Base-by-base conservation (phyloP, 202 grass and related monocot species). In the Hordeum pubiflorum region DNA sequence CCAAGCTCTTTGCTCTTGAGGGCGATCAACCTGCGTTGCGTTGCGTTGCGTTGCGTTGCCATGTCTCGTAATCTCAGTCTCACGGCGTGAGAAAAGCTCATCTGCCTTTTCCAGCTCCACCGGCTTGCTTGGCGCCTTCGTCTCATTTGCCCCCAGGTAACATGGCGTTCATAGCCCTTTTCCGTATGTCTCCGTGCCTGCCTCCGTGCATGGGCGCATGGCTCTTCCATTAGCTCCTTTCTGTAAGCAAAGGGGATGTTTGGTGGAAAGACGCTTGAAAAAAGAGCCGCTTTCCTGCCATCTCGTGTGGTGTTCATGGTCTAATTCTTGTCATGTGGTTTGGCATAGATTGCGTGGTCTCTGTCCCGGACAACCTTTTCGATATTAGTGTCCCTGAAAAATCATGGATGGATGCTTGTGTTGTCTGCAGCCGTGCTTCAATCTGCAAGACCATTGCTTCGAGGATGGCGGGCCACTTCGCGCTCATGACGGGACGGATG, bases 401-500 rank as follows among this genome's bases (percentile, higher is more conserved):
- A 72, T 17, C 69, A 27, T 26, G 15, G 24, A 15, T 26, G 12
- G 10, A 10, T 69, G 24, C 68, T 6, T 72, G n/a, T 52, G 43
- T 32, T 57, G 32, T 43, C 43, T 33, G 1, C 5, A n/a, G 46
- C 29, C 67, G 12, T 17, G 22, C 20, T 63, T 76, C 46, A 29
- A 50, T 72, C 50, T n/a, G 59, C 13, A 73, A 63, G 11, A 29
- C 43, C 23, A 52, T 52, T 21, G 4, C 27, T 68, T 56, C 52
- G 64, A 83, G 76, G 60, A 97, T 97, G 93, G 89, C 79, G 8
- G 93, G 91, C 52, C 93, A 97, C 84, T 97, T 97, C 79, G 68
- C 79, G 23, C 50, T 97, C 79, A 84, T 97, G 82, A 82, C 85
- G 18, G 91, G 90, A 10, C 82, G 89, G n/a, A 58, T 97, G 86